Base-by-base conservation (phyloP, 371 early-diverging fungal genomes). In the Lichtheimia corymbifera region DNA sequence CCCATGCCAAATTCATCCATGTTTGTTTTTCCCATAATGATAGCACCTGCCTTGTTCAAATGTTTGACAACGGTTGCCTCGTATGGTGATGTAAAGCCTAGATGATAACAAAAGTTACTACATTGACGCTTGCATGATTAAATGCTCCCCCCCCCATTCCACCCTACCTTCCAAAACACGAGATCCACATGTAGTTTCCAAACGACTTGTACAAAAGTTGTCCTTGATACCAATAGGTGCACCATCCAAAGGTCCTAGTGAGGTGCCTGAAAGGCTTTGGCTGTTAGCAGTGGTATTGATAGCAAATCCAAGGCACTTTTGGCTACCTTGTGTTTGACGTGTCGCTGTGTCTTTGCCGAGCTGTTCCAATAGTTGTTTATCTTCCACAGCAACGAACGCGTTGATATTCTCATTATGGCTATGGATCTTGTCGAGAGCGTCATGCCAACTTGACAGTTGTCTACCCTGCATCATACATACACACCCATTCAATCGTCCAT, bases 1-100 rank as follows among this genome's bases (percentile, higher is more conserved):
- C 97, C 97, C 96, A 97, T 97, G n/a, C 95, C 97, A 85, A 96
- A 97, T 69, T 97, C 97, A 70, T 97, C 97, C 93, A 97, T 89
- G 71, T 95, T 97, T 13, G 93, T 86, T 60, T 94, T 93, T n/a
- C 94, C 95, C 7, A 90, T 77, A 9, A 91, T 73, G 6, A 88
- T 66, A 0, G 85, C 92, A 2, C 97, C 96, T 0, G 88, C 82
- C 0, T 80, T 62, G 25, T 71, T 66, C 6, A 96, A 73, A 13
- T 77, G 67, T 13, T 77, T 58, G 2, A 93, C 89, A 0, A 85
- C 89, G 2, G 95, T 94, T 0, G 97, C 92, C 22, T 90, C 83
- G 62, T 80, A 90, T 0, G 94, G 94, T 12, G 96, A 86, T 5
- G 43, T 57, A 63, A 89, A 96, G 54, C 83, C 90, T 84, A n/a